Evolutionary conservation across 768 basidiomycete species (phyloP), one percentile per base, ranked within the genome.

Genomic region (Amanita muscaria): DNA sequence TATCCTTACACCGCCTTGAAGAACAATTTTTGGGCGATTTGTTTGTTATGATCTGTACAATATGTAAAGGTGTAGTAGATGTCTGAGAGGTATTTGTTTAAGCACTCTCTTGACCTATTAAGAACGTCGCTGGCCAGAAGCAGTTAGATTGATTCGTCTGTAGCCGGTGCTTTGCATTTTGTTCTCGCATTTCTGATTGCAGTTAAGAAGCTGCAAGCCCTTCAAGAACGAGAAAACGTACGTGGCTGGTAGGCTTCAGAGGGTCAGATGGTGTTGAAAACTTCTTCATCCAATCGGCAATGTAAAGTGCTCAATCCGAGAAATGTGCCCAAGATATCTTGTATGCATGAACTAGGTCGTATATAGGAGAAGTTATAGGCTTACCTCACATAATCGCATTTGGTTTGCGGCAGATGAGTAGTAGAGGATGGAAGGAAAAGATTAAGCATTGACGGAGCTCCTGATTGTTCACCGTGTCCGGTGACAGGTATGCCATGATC

Each of bases 371-470:
- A 43, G 25, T 21, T 27, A 34, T 35, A n/a, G n/a, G 29, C 12
- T 22, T 48, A 74, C 74, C 40, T 63, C 63, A 42, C 71, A 76
- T 52, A 69, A 79, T 69, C 69, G 76, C 58, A 53, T 72, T 64
- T 97, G 92, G 57, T 97, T 94, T 14, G 58, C 62, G 5, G 80
- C 62, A 0, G 88, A 83, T 0, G 92, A 89, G 60, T 88, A 96
- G 58, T 89, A 88, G 72, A 98, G 97, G 61, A 96, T 97, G 5
- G 89, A 99, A 86, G 72, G 97, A 97, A 60, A 96, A 97, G 5
- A 89, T 81, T 11, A 99, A 68, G 56, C 91, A 97, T 62, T 98
- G 94, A 34, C 90, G 74, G 14, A 97, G 69, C 51, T 88, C 79
- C 51, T 86, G 82, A 56, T 96, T 97, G 19, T 81, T 75, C 8